Percentiles rank a stretch among this genome's conserved stretches.
These are phyloP conservation scores for Colletotrichum neosansevieriae DNA, from an alignment of 2,329 filamentous ascomycete genomes.

Conservation along the genomic window DNA sequence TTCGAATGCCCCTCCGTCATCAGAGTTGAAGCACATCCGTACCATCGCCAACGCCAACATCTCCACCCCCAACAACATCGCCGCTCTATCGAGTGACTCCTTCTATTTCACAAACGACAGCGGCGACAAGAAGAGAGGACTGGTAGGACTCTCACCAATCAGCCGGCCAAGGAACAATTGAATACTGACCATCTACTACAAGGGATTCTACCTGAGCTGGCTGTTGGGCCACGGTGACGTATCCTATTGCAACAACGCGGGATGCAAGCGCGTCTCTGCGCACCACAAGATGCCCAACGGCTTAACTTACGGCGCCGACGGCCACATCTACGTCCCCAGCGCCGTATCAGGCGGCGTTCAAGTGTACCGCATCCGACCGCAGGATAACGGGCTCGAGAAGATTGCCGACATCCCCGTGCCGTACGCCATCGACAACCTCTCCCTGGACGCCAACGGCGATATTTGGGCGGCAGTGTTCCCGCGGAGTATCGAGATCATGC, in stretches of 20 bases:
- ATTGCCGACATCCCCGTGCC: slow-evolving; percentile 41
- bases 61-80: slow-evolving; percentile 45
- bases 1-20: slow-evolving; percentile 41
- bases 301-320: slow-evolving; percentile 43
- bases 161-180: not conserved
- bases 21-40: slow-evolving; percentile 43
- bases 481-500: slow-evolving; percentile 33
- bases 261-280: slow-evolving; percentile 42
- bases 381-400: slow-evolving; percentile 38
- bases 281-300: slow-evolving; percentile 50
- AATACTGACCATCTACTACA: not conserved
- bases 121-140: slow-evolving; percentile 41
- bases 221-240: slow-evolving; percentile 47
- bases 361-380: slow-evolving; percentile 32
- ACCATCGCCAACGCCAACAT: slow-evolving; percentile 43
- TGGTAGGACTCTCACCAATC: slow-evolving; percentile 28
- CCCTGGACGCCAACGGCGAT: slow-evolving; percentile 44
- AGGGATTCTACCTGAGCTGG: slow-evolving; percentile 41
- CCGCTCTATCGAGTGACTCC: slow-evolving; percentile 38
- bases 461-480: slow-evolving; percentile 45
- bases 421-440: slow-evolving; percentile 46
- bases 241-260: slow-evolving; percentile 44
- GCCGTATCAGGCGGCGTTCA: slow-evolving; percentile 43
- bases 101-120: slow-evolving; percentile 47
- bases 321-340: slow-evolving; percentile 49